Conservation (phyloP, 1,284 basidiomycete genomes). For the Ganoderma lucidum region DNA sequence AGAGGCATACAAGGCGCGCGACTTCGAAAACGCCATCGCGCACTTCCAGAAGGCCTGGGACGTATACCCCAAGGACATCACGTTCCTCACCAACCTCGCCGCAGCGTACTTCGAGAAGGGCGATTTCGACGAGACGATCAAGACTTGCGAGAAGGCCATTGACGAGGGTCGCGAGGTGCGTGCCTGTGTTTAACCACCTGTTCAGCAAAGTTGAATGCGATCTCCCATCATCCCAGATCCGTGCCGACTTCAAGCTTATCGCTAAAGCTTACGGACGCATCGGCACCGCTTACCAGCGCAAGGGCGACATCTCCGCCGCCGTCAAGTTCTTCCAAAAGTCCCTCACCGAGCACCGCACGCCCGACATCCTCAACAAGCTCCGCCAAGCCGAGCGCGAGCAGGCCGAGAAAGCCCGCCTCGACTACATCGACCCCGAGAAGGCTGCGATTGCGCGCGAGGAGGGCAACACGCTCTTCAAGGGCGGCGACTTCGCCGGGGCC, state of each 20-base stretch:
- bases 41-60: slow-evolving; percentile 93
- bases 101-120: slow-evolving; percentile 95
- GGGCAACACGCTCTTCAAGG: slow-evolving; percentile 94
- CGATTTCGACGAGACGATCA: slow-evolving; percentile 91
- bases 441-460: slow-evolving; percentile 89
- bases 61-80: slow-evolving; percentile 91
- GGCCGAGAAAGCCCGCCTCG: slow-evolving; percentile 79
- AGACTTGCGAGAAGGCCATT: slow-evolving; percentile 93
- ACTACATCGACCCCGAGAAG: slow-evolving; percentile 91
- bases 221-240: slow-evolving; percentile 54
- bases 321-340: slow-evolving; percentile 94
- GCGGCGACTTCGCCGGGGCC: slow-evolving; percentile 89
- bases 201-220: slow-evolving; percentile 5
- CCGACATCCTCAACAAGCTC: slow-evolving; percentile 92
- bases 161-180: slow-evolving; percentile 88
- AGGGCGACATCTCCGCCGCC: slow-evolving; percentile 80
- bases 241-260: slow-evolving; percentile 83
- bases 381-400: slow-evolving; percentile 86
- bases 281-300: slow-evolving; percentile 87
- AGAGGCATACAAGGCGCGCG: slow-evolving; percentile 87
- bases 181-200: slow-evolving; percentile 13
- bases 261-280: slow-evolving; percentile 92
- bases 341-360: slow-evolving; percentile 96
- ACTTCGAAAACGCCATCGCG: slow-evolving; percentile 77
- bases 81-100: slow-evolving; percentile 90